phyloP scores from a whole-genome alignment of 176 grass and related monocot species.

The Dactylis glomerata region DNA sequence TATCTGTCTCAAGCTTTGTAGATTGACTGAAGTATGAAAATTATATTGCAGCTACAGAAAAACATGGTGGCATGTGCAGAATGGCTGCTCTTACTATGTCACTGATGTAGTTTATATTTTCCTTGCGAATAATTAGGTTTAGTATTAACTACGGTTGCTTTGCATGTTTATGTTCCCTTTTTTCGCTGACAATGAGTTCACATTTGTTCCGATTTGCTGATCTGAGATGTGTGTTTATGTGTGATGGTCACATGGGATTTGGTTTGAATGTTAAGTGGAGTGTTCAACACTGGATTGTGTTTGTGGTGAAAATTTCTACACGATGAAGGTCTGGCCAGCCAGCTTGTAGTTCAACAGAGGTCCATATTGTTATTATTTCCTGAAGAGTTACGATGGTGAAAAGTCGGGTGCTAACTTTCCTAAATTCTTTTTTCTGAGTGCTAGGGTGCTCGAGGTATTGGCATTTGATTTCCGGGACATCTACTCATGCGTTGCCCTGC shows the following conservation, averaged over 20 bases:
- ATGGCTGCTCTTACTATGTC: slow-evolving; percentile 39
- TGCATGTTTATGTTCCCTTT: not conserved
- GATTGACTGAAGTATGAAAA: slow-evolving; percentile 42
- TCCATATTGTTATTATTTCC: not conserved
- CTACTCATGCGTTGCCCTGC: slow-evolving; percentile 80
- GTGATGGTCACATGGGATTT: not conserved
- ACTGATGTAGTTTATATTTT: not conserved
- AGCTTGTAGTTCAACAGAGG: not conserved
- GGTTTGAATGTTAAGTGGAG: not conserved
- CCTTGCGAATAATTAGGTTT: not conserved
- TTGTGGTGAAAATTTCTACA: not conserved
- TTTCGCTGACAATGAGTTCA: not conserved
- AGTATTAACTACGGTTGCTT: not conserved
- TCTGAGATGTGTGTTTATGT: not conserved
- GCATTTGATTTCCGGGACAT: not conserved
- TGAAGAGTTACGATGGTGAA: not conserved
- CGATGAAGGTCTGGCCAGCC: not conserved
- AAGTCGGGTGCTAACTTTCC: not conserved
- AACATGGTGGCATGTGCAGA: slow-evolving; percentile 45
- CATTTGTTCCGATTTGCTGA: not conserved
- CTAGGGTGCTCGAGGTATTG: not conserved
- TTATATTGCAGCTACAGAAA: slow-evolving; percentile 60
- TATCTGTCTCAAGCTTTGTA: slow-evolving; percentile 44
- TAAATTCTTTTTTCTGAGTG: slow-evolving; percentile 7
- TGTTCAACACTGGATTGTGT: not conserved